phyloP scores from a whole-genome alignment of 2,329 filamentous ascomycete genomes.

The Monilinia polystroma region DNA sequence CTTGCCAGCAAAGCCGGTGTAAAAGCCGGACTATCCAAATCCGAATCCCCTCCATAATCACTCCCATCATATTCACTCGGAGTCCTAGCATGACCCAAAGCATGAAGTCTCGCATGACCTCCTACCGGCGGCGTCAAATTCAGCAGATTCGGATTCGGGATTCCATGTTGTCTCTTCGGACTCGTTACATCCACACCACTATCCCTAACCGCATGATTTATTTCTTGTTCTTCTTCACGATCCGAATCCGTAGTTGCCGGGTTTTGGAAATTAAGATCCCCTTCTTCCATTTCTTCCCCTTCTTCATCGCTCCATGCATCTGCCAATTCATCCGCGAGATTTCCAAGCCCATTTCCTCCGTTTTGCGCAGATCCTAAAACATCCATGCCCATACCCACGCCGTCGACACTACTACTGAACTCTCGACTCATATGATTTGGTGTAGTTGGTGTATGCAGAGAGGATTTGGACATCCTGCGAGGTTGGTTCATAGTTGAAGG shows the following conservation, averaged over 20 bases:
- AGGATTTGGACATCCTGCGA: constrained; percentile 38
- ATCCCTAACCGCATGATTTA: constrained; percentile 42
- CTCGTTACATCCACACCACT: constrained; percentile 39
- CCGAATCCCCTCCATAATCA: constrained; percentile 71
- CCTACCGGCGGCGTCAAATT: constrained; percentile 32
- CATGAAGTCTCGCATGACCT: constrained; percentile 43
- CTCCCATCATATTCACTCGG: constrained; percentile 68
- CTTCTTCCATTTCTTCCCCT: constrained; percentile 54
- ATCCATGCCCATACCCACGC: constrained; percentile 31
- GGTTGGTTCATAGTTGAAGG: constrained; percentile 33
- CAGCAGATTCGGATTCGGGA: constrained; percentile 27
- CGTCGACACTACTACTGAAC: constrained; percentile 10
- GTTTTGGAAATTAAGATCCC: constrained; percentile 43
- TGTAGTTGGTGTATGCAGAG: constrained; percentile 36
- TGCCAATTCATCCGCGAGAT: constrained; percentile 77
- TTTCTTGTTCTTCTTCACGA: constrained; percentile 26
- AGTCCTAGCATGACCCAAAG: constrained; percentile 52
- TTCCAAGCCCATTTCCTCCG: constrained; percentile 63
- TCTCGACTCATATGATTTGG: constrained; percentile 28
- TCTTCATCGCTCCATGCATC: constrained; percentile 68
- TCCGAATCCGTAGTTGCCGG: background rate
- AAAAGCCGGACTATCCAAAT: constrained; percentile 67
- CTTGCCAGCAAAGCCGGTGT: constrained; percentile 64
- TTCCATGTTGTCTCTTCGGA: constrained; percentile 27
- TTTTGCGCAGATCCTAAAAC: constrained; percentile 40